Evolutionary conservation across 305 asterid genomes (phyloP).

Genomic region (Coffea humblotiana): DNA sequence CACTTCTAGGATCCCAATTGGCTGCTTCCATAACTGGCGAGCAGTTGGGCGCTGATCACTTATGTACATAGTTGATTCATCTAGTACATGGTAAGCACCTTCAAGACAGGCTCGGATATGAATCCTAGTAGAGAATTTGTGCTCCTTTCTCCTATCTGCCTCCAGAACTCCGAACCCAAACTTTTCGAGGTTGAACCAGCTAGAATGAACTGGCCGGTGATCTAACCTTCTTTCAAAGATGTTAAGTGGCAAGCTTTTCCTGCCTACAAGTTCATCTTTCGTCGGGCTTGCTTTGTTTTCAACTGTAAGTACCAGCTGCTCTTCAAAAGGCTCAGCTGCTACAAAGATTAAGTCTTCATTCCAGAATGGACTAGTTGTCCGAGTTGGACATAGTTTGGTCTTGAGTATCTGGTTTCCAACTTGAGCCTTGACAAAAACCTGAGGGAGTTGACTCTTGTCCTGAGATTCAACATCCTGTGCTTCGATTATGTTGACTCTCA

Average conservation of each 20-base stretch:
- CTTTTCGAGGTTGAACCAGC: constrained; percentile 53
- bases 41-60: constrained; percentile 60
- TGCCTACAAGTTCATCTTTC: constrained; percentile 47
- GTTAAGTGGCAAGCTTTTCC: constrained; percentile 36
- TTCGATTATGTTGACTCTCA: constrained; percentile 53
- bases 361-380: constrained; percentile 47
- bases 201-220: constrained; percentile 45
- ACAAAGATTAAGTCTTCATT: constrained; percentile 53
- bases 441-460: constrained; percentile 43
- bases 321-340: constrained; percentile 60
- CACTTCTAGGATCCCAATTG: constrained; percentile 50
- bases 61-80: constrained; percentile 53
- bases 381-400: constrained; percentile 38
- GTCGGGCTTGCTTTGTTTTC: constrained; percentile 36
- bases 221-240: constrained; percentile 47
- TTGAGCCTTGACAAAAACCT: constrained; percentile 44
- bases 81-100: constrained; percentile 56
- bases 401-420: constrained; percentile 50
- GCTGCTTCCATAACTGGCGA: constrained; percentile 54
- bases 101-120: constrained; percentile 49
- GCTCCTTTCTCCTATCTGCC: constrained; percentile 43
- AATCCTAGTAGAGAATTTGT: constrained; percentile 42
- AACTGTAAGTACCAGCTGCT: constrained; percentile 40
- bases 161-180: constrained; percentile 41
- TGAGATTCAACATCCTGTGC: constrained; percentile 44